These are phyloP conservation scores for Huntiella moniliformis DNA, from an alignment of 2,329 filamentous ascomycete species.

Conservation along the genomic window DNA sequence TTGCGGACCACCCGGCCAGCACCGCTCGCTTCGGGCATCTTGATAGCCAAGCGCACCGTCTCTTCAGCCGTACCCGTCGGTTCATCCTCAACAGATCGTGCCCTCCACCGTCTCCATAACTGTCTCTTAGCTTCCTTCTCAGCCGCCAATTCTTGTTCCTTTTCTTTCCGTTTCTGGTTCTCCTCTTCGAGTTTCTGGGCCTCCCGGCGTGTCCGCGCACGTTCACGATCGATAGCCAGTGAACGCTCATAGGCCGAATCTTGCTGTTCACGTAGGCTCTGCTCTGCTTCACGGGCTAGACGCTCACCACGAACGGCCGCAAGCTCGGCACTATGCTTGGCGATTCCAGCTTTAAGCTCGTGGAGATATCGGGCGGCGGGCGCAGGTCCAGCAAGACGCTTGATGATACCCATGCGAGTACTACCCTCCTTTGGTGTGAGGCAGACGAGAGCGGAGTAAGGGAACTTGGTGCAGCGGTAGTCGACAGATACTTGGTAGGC, in stretches of 20 bases:
- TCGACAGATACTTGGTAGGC: conserved; percentile 84
- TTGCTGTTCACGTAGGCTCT: conserved; percentile 69
- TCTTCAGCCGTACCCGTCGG: conserved; percentile 44
- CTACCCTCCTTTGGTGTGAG: conserved; percentile 71
- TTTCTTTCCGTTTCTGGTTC: conserved; percentile 34
- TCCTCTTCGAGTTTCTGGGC: conserved; percentile 51
- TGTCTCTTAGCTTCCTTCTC: conserved; percentile 26
- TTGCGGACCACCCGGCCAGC: conserved; percentile 59
- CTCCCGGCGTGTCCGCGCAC: conserved; percentile 56
- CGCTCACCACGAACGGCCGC: conserved; percentile 56
- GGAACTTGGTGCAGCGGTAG: conserved; percentile 79
- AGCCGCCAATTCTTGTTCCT: conserved; percentile 42
- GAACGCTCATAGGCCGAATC: conserved; percentile 88
- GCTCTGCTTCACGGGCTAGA: conserved; percentile 61
- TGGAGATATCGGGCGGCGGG: conserved; percentile 52
- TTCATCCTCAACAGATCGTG: conserved; percentile 45
- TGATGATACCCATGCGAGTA: conserved; percentile 78
- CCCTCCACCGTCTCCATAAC: conserved; percentile 71
- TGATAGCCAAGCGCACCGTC: conserved; percentile 50
- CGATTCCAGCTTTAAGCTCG: conserved; percentile 55
- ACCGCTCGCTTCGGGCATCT: conserved; percentile 39
- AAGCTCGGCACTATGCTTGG: conserved; percentile 58
- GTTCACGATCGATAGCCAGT: conserved; percentile 70
- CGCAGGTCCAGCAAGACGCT: conserved; percentile 56
- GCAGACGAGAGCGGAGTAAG: conserved; percentile 70